Evolutionary conservation across 2,329 filamentous ascomycete species (phyloP).

Genomic region (Neopestalotiopsis rosae): DNA sequence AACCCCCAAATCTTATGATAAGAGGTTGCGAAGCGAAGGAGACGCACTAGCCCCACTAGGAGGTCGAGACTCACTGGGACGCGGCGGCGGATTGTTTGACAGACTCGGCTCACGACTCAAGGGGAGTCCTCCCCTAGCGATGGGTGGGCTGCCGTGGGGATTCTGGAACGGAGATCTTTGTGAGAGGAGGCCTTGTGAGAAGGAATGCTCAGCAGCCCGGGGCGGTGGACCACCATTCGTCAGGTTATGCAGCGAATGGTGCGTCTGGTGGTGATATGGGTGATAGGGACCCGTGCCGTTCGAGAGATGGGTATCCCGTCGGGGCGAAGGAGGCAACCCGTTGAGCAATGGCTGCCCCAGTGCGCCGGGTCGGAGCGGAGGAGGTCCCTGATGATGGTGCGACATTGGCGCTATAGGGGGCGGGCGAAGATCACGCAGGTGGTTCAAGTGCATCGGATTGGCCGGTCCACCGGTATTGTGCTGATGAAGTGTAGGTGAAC

Average conservation of each 20-base stretch:
- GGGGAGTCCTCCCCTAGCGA: conserved; percentile 44
- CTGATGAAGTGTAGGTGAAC: conserved; percentile 53
- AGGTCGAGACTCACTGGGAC: conserved; percentile 40
- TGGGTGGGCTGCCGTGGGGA: conserved; percentile 51
- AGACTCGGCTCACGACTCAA: conserved; percentile 37
- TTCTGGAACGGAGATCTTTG: conserved; percentile 48
- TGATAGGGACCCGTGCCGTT: conserved; percentile 46
- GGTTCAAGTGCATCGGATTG: conserved; percentile 34
- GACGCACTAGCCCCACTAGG: conserved; percentile 76
- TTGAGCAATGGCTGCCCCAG: conserved; percentile 48
- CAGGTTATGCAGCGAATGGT: conserved; percentile 35
- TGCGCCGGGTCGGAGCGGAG: conserved; percentile 47
- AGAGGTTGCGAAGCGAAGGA: conserved; percentile 75
- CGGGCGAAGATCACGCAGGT: conserved; percentile 54
- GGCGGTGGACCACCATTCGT: conserved; percentile 48
- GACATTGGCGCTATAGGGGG: conserved; percentile 50
- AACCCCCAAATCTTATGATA: conserved; percentile 53
- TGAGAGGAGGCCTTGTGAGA: conserved; percentile 48
- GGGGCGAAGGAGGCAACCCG: conserved; percentile 53
- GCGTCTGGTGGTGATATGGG: conserved; percentile 39
- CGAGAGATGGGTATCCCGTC: conserved; percentile 47
- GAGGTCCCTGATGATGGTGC: conserved; percentile 44
- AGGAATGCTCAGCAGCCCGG: conserved; percentile 50
- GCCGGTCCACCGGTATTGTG: conserved; percentile 53
- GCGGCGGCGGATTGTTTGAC: conserved; percentile 36